Evolutionary conservation across 1,284 basidiomycete genomes (phyloP).

Genomic region (Sanghuangporus baumii): DNA sequence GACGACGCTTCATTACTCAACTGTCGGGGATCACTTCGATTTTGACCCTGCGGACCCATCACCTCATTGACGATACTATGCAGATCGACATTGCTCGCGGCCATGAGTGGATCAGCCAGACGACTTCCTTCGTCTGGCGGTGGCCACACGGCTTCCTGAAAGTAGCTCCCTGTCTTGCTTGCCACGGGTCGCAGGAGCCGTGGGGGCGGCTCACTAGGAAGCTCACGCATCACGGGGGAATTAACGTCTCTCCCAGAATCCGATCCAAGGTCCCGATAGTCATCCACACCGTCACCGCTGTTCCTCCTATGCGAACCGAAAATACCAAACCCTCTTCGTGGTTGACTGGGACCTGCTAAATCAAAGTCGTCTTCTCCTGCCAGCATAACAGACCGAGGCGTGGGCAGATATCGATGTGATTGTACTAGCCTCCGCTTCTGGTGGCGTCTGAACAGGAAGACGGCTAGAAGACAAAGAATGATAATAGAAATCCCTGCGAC

Average conservation of each 20-base stretch:
- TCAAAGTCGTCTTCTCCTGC: conserved; percentile 44
- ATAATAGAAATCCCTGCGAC: conserved; percentile 38
- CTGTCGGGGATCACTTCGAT: not conserved
- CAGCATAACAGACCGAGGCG: conserved; percentile 35
- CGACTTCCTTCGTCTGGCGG: conserved; percentile 35
- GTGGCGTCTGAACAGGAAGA: conserved; percentile 38
- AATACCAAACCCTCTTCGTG: conserved; percentile 30
- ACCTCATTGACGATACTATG: conserved; percentile 43
- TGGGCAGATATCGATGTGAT: conserved; percentile 28
- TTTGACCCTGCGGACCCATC: conserved; percentile 36
- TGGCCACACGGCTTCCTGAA: conserved; percentile 47
- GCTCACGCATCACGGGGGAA: conserved; percentile 13
- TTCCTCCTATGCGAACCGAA: conserved; percentile 22
- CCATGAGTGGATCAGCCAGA: conserved; percentile 41
- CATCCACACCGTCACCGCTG: not conserved
- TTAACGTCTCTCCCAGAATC: conserved; percentile 8
- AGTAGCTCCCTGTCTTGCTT: conserved; percentile 41
- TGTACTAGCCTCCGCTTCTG: conserved; percentile 33
- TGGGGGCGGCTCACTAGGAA: conserved; percentile 22
- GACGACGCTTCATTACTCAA: not conserved
- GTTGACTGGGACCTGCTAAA: conserved; percentile 22
- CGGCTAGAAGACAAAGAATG: conserved; percentile 30
- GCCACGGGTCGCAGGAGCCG: conserved; percentile 37
- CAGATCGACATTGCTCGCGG: conserved; percentile 33
- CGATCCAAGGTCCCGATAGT: conserved; percentile 13